Percentiles rank a stretch among this genome's conserved stretches.
These are phyloP conservation scores for Thermomucor indicae-seudaticae DNA, from an alignment of 371 early-diverging fungal genomes.

Conservation along the genomic window DNA sequence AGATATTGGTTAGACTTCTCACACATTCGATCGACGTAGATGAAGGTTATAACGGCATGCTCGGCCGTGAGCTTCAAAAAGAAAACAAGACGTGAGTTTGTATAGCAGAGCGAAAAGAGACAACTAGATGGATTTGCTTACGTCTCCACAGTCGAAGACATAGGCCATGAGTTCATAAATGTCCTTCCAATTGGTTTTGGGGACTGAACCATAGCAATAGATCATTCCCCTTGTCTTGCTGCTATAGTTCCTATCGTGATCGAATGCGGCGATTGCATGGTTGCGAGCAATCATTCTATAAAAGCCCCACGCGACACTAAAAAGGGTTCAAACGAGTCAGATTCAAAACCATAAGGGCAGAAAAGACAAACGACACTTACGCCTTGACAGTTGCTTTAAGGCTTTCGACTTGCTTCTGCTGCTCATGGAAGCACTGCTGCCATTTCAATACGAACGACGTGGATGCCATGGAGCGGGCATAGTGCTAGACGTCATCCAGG, in stretches of 20 bases:
- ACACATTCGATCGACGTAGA: conserved; percentile 73
- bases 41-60: conserved; percentile 67
- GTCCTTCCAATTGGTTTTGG: conserved; percentile 30
- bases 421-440: conserved; percentile 22
- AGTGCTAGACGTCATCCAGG: not conserved
- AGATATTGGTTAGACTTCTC: conserved; percentile 54
- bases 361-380: conserved; percentile 9
- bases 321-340: not conserved
- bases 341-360: not conserved
- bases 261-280: conserved; percentile 22
- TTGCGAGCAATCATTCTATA: conserved; percentile 27
- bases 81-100: too few relatives aligned
- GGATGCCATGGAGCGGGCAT: conserved; percentile 1
- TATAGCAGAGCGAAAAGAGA: too few relatives aligned
- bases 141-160: conserved; percentile 53
- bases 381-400: conserved; percentile 20
- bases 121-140: too few relatives aligned
- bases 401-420: conserved; percentile 21
- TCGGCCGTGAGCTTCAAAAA: conserved; percentile 67
- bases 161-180: conserved; percentile 36
- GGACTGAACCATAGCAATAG: too few relatives aligned
- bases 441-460: conserved; percentile 17
- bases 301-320: conserved; percentile 27
- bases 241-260: conserved; percentile 21
- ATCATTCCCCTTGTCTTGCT: conserved; percentile 9